Base-by-base conservation (phyloP, 768 basidiomycete genomes). In the Xerocomus potaroensis region DNA sequence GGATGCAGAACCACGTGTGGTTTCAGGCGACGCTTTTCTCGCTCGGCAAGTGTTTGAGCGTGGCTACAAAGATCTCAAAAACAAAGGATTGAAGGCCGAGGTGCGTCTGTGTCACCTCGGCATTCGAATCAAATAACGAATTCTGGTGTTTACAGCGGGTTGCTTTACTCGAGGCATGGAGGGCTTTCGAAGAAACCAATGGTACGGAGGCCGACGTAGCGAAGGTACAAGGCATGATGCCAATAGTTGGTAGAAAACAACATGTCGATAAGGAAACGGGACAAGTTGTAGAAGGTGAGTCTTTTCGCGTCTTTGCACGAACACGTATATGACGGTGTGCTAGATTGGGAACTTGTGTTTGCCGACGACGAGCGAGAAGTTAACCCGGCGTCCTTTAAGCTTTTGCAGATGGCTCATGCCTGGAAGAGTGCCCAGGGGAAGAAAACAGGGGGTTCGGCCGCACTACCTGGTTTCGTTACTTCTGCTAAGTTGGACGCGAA, bases 271-370 rank as follows among this genome's bases (percentile, higher is more conserved):
- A 79, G 50, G 85, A 90, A 59, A 89, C 88, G 6, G 90, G 88
- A 1, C 85, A 87, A 56, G 85, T 81, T 26, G 83, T 92, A 22
- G 91, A 93, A 79, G 91, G 90, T 81, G 67, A 55, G 79, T 58
- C 50, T 53, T 19, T 19, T 43, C 6, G 18, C 7, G 22, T 38
- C 47, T 30, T 31, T 31, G 23, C 6, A 41, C 8, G 21, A 30
- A 23, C 26, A 31, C 41, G 23, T 45, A 26, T 31, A 29, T 55
- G 18, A 53, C 16, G 5, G 23, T 34, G n/a, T 44, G 34, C 11
- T 48, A 93, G 94, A 95, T 59, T 95, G 88, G 84, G 94, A 95
- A 60, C 80, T 94, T 60, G 84, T 94, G 18, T 98, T 97, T 66
- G 84, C 92, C 22, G 95, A 97, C 72, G 95, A 98, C 76, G 92